Conservation (phyloP, 2,329 filamentous ascomycete species). For the Lithohypha guttulata region DNA sequence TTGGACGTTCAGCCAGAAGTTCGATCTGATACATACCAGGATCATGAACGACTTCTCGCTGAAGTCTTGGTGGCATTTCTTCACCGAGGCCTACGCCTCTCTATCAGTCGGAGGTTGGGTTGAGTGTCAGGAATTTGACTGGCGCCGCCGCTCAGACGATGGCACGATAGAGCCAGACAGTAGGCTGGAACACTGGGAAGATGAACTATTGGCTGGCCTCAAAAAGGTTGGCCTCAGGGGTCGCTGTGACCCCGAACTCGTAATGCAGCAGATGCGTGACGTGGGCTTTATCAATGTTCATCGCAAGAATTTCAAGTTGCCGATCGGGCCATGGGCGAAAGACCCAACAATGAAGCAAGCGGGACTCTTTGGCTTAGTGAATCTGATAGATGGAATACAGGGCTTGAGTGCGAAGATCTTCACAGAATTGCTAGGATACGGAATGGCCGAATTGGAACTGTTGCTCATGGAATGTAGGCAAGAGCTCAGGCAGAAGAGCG, state of each 20-base stretch:
- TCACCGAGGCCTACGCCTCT: slow-evolving; percentile 3
- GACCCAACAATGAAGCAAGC: slow-evolving; percentile 23
- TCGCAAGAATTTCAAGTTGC: slow-evolving; percentile 18
- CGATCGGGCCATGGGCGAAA: slow-evolving; percentile 26
- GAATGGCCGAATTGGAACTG: slow-evolving; percentile 19
- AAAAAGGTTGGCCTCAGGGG: slow-evolving; percentile 10
- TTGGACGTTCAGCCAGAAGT: slow-evolving; percentile 48
- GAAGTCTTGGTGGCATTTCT: slow-evolving; percentile 12
- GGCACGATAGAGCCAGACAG: slow-evolving; percentile 12
- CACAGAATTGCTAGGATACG: slow-evolving; percentile 23
- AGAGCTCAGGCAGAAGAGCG: slow-evolving; percentile 17
- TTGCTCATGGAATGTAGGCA: slow-evolving; percentile 17
- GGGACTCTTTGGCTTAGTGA: slow-evolving; percentile 20
- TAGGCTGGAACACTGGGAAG: slow-evolving; percentile 11
- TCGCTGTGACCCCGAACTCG: slow-evolving; percentile 10
- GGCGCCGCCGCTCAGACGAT: slow-evolving; percentile 11
- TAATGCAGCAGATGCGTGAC: slow-evolving; percentile 14
- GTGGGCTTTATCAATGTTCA: slow-evolving; percentile 22
- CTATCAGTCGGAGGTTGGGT: slow-evolving; percentile 34
- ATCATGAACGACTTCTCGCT: slow-evolving; percentile 11
- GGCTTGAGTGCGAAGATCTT: slow-evolving; percentile 23
- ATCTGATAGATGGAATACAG: slow-evolving; percentile 21
- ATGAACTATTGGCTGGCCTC: slow-evolving; percentile 13
- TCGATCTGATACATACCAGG: slow-evolving; percentile 42
- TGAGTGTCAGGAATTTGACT: slow-evolving; percentile 25